Percentiles rank a stretch among this genome's conserved stretches.
phyloP scores from a whole-genome alignment of 352 stramenopile species.

The Pythium plurisporium region DNA sequence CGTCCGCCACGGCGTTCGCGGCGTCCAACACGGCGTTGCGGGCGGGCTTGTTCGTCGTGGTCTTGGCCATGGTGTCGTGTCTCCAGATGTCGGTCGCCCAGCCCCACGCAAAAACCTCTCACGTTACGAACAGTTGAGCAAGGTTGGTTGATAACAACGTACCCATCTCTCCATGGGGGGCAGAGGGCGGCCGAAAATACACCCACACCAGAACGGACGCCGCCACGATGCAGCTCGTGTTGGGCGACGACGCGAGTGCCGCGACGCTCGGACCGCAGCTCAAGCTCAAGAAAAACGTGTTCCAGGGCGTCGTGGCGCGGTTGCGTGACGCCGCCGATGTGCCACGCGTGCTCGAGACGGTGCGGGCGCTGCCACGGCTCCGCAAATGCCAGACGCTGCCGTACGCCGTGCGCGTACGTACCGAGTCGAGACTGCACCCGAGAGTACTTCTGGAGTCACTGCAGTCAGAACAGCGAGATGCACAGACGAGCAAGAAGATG shows the following conservation, averaged over 20 bases:
- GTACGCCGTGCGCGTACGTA: slow-evolving; percentile 39
- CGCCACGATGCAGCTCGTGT: slow-evolving; percentile 21
- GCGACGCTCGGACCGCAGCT: slow-evolving; percentile 49
- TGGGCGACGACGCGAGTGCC: slow-evolving; percentile 9
- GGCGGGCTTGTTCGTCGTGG: background rate
- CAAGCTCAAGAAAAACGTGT: slow-evolving; percentile 64
- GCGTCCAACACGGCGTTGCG: slow-evolving; percentile 29
- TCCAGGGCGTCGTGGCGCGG: slow-evolving; percentile 59
- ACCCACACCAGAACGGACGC: too few relatives aligned
- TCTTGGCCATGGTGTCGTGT: slow-evolving; percentile 17
- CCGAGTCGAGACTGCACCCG: slow-evolving; percentile 4
- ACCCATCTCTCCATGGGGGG: slow-evolving; percentile 11
- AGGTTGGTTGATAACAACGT: slow-evolving; percentile 5
- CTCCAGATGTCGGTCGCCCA: too few relatives aligned
- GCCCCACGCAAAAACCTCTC: background rate
- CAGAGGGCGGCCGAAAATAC: too few relatives aligned
- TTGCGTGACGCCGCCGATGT: slow-evolving; percentile 25
- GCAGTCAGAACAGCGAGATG: background rate
- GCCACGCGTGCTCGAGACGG: slow-evolving; percentile 17
- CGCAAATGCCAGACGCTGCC: slow-evolving; percentile 47
- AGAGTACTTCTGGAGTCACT: slow-evolving; percentile 6
- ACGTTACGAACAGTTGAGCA: background rate
- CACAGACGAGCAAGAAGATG: slow-evolving; percentile 8
- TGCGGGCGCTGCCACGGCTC: slow-evolving; percentile 35
- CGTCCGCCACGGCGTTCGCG: slow-evolving; percentile 51